Percentiles rank a stretch among this genome's conserved stretches.
phyloP scores from a whole-genome alignment of 495 filamentous ascomycete species.

The Cladorrhinum samala region DNA sequence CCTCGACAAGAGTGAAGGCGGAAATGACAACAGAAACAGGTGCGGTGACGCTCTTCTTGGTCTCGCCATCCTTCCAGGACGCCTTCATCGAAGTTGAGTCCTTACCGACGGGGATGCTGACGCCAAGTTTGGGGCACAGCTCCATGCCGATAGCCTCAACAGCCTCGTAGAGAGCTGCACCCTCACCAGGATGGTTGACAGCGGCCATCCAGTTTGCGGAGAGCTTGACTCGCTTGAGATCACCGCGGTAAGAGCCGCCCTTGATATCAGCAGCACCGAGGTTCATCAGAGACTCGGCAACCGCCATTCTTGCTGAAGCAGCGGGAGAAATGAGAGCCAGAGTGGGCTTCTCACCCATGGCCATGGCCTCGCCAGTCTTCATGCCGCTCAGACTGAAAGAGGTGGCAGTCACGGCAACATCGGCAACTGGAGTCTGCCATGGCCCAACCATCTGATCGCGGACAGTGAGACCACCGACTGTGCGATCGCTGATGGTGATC shows the following conservation, averaged over 20 bases:
- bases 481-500: constrained; percentile 91
- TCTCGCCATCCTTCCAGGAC: constrained; percentile 76
- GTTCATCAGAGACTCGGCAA: constrained; percentile 91
- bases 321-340: constrained; percentile 85
- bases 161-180: constrained; percentile 88
- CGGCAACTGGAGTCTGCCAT: constrained; percentile 93
- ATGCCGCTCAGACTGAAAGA: constrained; percentile 58
- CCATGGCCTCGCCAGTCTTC: constrained; percentile 88
- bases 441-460: constrained; percentile 95
- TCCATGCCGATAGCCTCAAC: constrained; percentile 90
- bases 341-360: constrained; percentile 91
- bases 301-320: constrained; percentile 94
- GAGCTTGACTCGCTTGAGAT: constrained; percentile 68
- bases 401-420: constrained; percentile 86
- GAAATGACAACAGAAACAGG: constrained; percentile 87
- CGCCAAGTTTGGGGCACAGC: constrained; percentile 70
- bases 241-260: constrained; percentile 44
- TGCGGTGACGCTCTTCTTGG: constrained; percentile 80
- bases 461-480: constrained; percentile 80
- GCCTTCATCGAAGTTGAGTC: constrained; percentile 99
- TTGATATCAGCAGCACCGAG: constrained; percentile 79
- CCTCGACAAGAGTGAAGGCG: constrained; percentile 75
- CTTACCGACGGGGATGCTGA: constrained; percentile 94
- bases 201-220: constrained; percentile 99
- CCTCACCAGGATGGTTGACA: constrained; percentile 87